Percentiles rank a stretch among this genome's conserved stretches.
Evolutionary conservation across 148 eudicot genomes (phyloP).

Genomic region (Fallopia convolvulus): DNA sequence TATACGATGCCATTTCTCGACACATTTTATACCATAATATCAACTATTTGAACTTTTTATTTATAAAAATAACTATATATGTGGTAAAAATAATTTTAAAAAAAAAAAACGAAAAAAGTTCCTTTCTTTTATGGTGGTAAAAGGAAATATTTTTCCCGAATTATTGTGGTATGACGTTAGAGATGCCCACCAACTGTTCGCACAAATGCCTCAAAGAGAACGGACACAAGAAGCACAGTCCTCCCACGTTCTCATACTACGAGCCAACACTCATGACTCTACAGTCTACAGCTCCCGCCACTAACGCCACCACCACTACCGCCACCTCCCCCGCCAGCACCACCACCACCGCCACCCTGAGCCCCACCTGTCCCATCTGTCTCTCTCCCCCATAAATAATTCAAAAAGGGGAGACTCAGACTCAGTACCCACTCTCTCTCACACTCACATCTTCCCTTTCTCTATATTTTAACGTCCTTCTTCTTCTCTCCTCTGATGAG

Average conservation of each 20-base stretch:
- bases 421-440: background rate
- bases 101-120: background rate
- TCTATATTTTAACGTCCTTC: background rate
- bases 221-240: conserved; percentile 14
- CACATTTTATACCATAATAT: background rate
- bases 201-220: conserved; percentile 31
- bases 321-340: background rate
- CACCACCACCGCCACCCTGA: conserved; percentile 9
- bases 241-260: background rate
- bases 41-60: background rate
- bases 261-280: conserved; percentile 3
- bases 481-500: background rate
- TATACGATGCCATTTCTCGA: background rate
- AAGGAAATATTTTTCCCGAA: background rate
- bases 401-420: background rate
- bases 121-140: background rate
- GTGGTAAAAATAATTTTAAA: no score
- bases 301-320: conserved; percentile 5
- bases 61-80: no score
- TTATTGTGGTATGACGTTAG: conserved; percentile 3
- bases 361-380: conserved; percentile 17
- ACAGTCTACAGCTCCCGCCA: background rate
- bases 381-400: conserved; percentile 15
- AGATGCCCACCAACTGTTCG: conserved; percentile 39
- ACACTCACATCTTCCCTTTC: conserved; percentile 1